phyloP scores from a whole-genome alignment of 169 alveolate species.

The Blepharisma undulans region DNA sequence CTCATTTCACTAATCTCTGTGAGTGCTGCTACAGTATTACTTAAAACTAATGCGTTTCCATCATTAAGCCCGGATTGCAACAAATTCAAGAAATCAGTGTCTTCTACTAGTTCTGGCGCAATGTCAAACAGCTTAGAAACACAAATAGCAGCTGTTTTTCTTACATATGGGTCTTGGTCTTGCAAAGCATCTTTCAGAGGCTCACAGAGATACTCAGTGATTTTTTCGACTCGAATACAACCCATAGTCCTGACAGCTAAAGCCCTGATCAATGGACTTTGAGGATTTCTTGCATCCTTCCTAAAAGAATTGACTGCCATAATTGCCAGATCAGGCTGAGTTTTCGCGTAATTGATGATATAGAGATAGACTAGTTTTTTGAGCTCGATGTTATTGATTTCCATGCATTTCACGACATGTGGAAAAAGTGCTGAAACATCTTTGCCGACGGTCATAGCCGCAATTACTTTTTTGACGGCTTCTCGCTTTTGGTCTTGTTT shows the following conservation, averaged over 20 bases:
- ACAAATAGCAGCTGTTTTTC: constrained; percentile 98
- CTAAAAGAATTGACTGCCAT: constrained; percentile 98
- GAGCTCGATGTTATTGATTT: constrained; percentile 94
- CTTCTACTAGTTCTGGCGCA: constrained; percentile 92
- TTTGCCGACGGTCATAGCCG: constrained; percentile 99
- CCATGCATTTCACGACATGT: constrained; percentile 98
- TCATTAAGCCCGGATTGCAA: constrained; percentile 91
- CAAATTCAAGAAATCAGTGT: constrained; percentile 91
- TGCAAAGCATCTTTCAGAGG: constrained; percentile 93
- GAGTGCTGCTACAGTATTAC: constrained; percentile 95
- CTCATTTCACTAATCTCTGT: constrained; percentile 88
- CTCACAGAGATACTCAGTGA: constrained; percentile 93
- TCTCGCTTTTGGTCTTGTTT: constrained; percentile 88
- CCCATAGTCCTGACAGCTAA: constrained; percentile 99
- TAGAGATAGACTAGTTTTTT: constrained; percentile 95
- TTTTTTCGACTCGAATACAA: constrained; percentile 94
- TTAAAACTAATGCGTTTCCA: constrained; percentile 96
- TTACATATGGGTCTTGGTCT: constrained; percentile 97
- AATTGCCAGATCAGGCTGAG: constrained; percentile 98
- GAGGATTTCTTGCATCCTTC: constrained; percentile 92
- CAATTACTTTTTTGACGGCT: constrained; percentile 94
- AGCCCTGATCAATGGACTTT: constrained; percentile 92
- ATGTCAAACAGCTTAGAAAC: constrained; percentile 94
- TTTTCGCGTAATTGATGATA: constrained; percentile 97
- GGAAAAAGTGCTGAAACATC: constrained; percentile 99